Evolutionary conservation across 805 yeast species (phyloP), one percentile per base, ranked within the genome.

Genomic region (Yarrowia yakushimensis): DNA sequence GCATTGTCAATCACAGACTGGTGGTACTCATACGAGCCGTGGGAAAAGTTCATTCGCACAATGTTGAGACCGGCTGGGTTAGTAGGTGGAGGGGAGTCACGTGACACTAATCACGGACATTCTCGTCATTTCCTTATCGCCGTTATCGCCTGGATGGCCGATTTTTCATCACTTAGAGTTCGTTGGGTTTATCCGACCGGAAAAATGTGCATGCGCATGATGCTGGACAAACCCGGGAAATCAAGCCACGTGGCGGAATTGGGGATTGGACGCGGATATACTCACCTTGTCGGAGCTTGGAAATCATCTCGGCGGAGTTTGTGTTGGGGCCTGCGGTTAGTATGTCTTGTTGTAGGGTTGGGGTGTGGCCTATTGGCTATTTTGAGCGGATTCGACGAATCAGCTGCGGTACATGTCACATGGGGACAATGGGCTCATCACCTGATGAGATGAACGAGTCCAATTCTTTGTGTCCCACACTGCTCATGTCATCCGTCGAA

Each of bases 21-120:
- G 80, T 94, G 99, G 85, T 94, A 94, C 73, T 92, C 97, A 81
- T 94, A 86, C 60, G 97, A 84, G 72, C 99, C 99, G 82, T 94
- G 99, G 69, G 97, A 90, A 82, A 94, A 94, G 87, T 94, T 94
- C 97, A 94, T 91, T 77, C 99, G 88, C 63, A 90, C 98, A 75
- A 94, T 90, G 85, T 93, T 94, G 71, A 94, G 83, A 75, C 99
- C 99, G 66, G 97, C 97, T 69, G 28, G n/a, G 28, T 39, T 55
- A 39, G 46, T 55, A 55, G n/a, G n/a, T n/a, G n/a, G n/a, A n/a
- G n/a, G n/a, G n/a, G n/a, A n/a, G n/a, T n/a, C n/a, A n/a, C n/a
- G n/a, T n/a, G n/a, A n/a, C n/a, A n/a, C n/a, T n/a, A n/a, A n/a
- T n/a, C n/a, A n/a, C n/a, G n/a, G n/a, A n/a, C n/a, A n/a, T n/a